Evolutionary conservation across 2,329 filamentous ascomycete species (phyloP).

Genomic region (Talaromyces sp.): DNA sequence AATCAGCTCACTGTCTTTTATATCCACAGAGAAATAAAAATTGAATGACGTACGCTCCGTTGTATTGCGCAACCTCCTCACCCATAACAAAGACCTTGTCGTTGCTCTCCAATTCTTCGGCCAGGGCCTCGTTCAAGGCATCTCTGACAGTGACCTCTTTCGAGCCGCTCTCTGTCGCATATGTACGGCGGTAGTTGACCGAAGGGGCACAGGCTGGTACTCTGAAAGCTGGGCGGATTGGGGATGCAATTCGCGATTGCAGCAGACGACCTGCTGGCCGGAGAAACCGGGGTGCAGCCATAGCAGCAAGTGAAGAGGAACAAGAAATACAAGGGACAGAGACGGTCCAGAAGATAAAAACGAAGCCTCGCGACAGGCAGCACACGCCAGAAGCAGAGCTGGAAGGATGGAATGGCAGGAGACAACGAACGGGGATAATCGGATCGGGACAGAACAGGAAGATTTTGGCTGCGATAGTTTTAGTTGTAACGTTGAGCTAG

Average conservation of each 20-base stretch:
- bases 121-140: constrained; percentile 94
- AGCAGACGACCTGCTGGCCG: constrained; percentile 60
- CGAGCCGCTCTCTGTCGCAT: constrained; percentile 56
- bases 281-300: constrained; percentile 59
- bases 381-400: constrained; percentile 8
- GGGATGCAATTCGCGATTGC: constrained; percentile 38
- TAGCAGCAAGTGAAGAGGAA: constrained; percentile 38
- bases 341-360: constrained; percentile 25
- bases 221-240: constrained; percentile 51
- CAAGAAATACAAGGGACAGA: constrained; percentile 53
- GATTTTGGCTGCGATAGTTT: constrained; percentile 14
- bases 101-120: constrained; percentile 92
- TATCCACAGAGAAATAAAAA: background rate
- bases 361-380: constrained; percentile 6
- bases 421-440: constrained; percentile 8
- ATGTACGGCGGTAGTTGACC: constrained; percentile 46
- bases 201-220: constrained; percentile 43
- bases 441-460: constrained; percentile 15
- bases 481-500: background rate
- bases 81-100: constrained; percentile 93
- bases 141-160: constrained; percentile 98
- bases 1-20: constrained; percentile 31
- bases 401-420: constrained; percentile 8
- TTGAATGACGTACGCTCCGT: constrained; percentile 65
- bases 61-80: constrained; percentile 99